Conservation (phyloP, 2,329 filamentous ascomycete species). For the Fusarium sp. region DNA sequence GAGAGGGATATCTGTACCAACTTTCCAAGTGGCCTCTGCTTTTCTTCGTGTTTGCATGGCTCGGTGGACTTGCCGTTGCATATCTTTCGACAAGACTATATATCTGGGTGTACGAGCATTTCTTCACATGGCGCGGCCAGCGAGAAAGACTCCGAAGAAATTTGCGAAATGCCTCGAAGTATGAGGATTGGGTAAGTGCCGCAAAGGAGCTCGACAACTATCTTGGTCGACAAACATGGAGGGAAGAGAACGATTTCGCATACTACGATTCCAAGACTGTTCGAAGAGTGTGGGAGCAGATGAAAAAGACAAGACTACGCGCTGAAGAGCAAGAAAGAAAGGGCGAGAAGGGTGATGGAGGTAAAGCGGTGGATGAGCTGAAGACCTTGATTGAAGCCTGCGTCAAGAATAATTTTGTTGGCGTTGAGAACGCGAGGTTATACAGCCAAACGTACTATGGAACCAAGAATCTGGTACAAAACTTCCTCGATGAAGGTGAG, state of each 20-base stretch:
- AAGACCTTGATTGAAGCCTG: slow-evolving; percentile 83
- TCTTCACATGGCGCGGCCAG: slow-evolving; percentile 85
- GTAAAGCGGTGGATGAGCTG: slow-evolving; percentile 75
- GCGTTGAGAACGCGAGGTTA: slow-evolving; percentile 90
- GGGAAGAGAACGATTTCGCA: slow-evolving; percentile 77
- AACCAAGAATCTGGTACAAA: slow-evolving; percentile 93
- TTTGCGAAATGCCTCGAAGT: slow-evolving; percentile 76
- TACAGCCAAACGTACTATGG: slow-evolving; percentile 98
- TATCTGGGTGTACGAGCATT: slow-evolving; percentile 91
- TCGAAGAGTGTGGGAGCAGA: slow-evolving; percentile 76
- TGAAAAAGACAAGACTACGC: slow-evolving; percentile 68
- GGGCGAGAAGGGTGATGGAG: slow-evolving; percentile 47
- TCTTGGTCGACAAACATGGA: slow-evolving; percentile 83
- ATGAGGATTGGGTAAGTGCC: slow-evolving; percentile 82
- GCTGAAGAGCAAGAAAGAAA: slow-evolving; percentile 62
- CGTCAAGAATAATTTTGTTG: slow-evolving; percentile 97
- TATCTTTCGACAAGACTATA: slow-evolving; percentile 88
- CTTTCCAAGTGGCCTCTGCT: slow-evolving; percentile 93
- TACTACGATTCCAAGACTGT: slow-evolving; percentile 93
- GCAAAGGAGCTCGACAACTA: slow-evolving; percentile 82
- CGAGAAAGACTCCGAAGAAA: slow-evolving; percentile 75
- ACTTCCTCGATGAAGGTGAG: slow-evolving; percentile 83
- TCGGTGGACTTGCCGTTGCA: slow-evolving; percentile 71
- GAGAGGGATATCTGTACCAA: slow-evolving; percentile 90
- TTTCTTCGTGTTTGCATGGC: slow-evolving; percentile 80